Conservation (phyloP, 495 filamentous ascomycete species). For the Neurospora tetraspora region DNA sequence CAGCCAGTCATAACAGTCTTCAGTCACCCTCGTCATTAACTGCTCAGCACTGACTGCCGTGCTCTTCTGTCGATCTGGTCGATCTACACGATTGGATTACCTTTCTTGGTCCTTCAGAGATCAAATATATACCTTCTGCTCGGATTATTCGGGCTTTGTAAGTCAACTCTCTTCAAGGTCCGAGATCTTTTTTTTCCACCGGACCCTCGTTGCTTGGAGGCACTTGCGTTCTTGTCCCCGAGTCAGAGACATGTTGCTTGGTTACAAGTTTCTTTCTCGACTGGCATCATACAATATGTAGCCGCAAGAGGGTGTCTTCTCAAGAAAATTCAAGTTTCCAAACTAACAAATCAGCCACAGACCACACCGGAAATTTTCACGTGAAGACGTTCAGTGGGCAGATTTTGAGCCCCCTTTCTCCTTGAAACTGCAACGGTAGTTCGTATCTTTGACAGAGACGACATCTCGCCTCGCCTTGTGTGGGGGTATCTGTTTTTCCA, state of each 20-base stretch:
- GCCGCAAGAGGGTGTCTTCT: background rate
- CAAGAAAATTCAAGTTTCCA: background rate
- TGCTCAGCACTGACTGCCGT: background rate
- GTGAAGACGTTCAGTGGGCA: background rate
- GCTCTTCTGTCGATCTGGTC: background rate
- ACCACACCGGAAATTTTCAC: background rate
- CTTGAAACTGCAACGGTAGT: background rate
- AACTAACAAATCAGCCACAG: background rate
- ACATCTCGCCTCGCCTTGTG: background rate
- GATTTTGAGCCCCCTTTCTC: background rate
- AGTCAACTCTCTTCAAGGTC: background rate
- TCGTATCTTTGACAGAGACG: background rate
- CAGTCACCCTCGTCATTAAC: background rate
- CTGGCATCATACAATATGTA: background rate
- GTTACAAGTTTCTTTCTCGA: background rate
- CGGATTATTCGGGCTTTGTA: background rate
- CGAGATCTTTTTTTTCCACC: background rate
- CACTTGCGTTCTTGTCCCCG: background rate
- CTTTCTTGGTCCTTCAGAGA: background rate
- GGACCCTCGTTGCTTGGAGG: background rate
- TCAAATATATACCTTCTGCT: background rate
- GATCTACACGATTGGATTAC: background rate
- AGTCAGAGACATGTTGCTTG: background rate
- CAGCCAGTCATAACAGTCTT: background rate
- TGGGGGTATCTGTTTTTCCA: background rate